phyloP scores from a whole-genome alignment of 2,329 filamentous ascomycete species.

The Penicillium sp. region DNA sequence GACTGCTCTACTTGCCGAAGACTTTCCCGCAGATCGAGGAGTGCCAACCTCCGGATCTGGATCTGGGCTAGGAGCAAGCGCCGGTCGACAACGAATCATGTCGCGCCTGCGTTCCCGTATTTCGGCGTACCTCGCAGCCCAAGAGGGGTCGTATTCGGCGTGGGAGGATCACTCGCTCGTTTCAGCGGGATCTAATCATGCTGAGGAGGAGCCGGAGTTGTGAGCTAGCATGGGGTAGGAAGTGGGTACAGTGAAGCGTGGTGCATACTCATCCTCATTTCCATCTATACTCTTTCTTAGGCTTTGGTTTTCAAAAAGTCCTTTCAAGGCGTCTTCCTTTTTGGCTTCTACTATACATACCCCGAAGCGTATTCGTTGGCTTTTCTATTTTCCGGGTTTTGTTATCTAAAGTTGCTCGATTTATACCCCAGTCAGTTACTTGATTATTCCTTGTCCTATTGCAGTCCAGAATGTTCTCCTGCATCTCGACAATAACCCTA shows the following conservation, averaged over 20 bases:
- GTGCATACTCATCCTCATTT: background rate
- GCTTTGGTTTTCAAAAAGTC: background rate
- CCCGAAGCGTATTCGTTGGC: background rate
- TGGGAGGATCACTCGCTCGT: slow-evolving; percentile 45
- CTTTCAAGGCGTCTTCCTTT: background rate
- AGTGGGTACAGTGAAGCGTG: background rate
- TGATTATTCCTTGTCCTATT: background rate
- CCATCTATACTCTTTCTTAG: background rate
- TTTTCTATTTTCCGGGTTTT: no score
- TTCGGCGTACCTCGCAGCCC: slow-evolving; percentile 43
- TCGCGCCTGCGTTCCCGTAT: slow-evolving; percentile 24
- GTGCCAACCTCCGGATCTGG: background rate
- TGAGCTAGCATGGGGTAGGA: slow-evolving; percentile 18
- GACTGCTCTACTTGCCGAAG: background rate
- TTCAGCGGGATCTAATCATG: slow-evolving; percentile 46
- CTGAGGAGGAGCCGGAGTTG: slow-evolving; percentile 43
- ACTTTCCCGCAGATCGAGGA: background rate
- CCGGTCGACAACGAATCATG: slow-evolving; percentile 4
- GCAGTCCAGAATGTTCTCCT: background rate
- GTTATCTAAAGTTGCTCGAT: background rate
- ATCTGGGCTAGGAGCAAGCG: background rate
- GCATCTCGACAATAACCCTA: background rate
- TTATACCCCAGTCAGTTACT: background rate
- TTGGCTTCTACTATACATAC: background rate
- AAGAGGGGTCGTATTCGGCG: slow-evolving; percentile 42